These are phyloP conservation scores for Penicillium crystallinum DNA, from an alignment of 495 filamentous ascomycete genomes.

Conservation along the genomic window DNA sequence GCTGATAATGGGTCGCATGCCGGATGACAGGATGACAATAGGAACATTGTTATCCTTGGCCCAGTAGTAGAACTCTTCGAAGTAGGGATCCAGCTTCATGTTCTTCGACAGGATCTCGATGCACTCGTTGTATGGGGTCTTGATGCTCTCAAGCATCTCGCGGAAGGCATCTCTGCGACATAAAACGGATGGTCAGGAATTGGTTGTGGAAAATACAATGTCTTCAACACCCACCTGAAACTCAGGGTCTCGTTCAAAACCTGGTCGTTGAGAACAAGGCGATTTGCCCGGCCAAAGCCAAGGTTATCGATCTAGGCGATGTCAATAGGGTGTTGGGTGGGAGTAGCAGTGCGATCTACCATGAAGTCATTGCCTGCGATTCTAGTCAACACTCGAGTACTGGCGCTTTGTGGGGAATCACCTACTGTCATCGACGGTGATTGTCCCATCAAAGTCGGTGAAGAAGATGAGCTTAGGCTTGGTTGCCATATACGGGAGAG, in stretches of 20 bases:
- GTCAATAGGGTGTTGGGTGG: conserved; percentile 4
- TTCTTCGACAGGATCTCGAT: conserved; percentile 68
- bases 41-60: conserved; percentile 74
- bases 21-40: conserved; percentile 82
- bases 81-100: conserved; percentile 81
- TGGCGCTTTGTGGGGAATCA: conserved; percentile 2
- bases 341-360: conserved; percentile 32
- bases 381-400: conserved; percentile 16
- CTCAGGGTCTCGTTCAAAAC: conserved; percentile 60
- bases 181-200: background rate
- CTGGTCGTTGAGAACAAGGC: conserved; percentile 61
- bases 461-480: conserved; percentile 89
- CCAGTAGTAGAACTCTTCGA: conserved; percentile 83
- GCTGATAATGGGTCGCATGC: conserved; percentile 88
- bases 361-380: conserved; percentile 78
- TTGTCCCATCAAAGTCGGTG: conserved; percentile 95
- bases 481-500: conserved; percentile 50
- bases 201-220: background rate
- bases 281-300: conserved; percentile 66
- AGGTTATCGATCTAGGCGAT: conserved; percentile 73
- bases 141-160: conserved; percentile 80
- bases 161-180: conserved; percentile 66
- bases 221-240: conserved; percentile 55
- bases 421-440: conserved; percentile 79
- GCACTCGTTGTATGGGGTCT: conserved; percentile 72